Percentiles rank a stretch among this genome's conserved stretches.
phyloP scores from a whole-genome alignment of 768 basidiomycete species.

The Pisolithus marmoratus region DNA sequence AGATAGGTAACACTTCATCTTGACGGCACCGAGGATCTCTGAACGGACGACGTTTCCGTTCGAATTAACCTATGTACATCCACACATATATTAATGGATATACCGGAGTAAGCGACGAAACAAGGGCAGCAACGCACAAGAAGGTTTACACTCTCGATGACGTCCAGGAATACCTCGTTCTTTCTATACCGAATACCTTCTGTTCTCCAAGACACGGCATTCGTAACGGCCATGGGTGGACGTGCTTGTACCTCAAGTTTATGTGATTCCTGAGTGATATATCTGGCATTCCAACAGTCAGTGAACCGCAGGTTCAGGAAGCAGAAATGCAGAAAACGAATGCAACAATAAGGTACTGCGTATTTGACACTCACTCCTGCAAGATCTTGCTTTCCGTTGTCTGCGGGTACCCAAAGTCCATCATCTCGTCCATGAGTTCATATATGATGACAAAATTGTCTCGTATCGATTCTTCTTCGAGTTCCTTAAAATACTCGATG shows the following conservation, averaged over 20 bases:
- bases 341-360: not conserved
- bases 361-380: constrained; percentile 64
- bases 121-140: constrained; percentile 48
- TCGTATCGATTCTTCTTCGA: constrained; percentile 97
- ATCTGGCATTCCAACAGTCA: constrained; percentile 39
- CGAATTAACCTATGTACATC: constrained; percentile 72
- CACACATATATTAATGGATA: not conserved
- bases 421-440: constrained; percentile 99
- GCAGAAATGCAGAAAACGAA: not conserved
- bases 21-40: constrained; percentile 96
- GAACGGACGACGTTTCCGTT: constrained; percentile 96
- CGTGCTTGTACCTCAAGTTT: constrained; percentile 91
- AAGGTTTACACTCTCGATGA: constrained; percentile 95
- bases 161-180: constrained; percentile 99
- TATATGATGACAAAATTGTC: constrained; percentile 99
- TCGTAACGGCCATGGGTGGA: constrained; percentile 95
- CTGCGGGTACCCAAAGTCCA: constrained; percentile 99
- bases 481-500: constrained; percentile 98
- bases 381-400: constrained; percentile 99
- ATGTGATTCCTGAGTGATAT: constrained; percentile 98
- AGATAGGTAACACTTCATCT: constrained; percentile 99
- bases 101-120: not conserved
- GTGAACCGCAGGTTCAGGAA: not conserved
- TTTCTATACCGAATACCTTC: constrained; percentile 97
- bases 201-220: constrained; percentile 97